Base-by-base conservation (phyloP, 306 rosid genomes). In the Urtica urens region DNA sequence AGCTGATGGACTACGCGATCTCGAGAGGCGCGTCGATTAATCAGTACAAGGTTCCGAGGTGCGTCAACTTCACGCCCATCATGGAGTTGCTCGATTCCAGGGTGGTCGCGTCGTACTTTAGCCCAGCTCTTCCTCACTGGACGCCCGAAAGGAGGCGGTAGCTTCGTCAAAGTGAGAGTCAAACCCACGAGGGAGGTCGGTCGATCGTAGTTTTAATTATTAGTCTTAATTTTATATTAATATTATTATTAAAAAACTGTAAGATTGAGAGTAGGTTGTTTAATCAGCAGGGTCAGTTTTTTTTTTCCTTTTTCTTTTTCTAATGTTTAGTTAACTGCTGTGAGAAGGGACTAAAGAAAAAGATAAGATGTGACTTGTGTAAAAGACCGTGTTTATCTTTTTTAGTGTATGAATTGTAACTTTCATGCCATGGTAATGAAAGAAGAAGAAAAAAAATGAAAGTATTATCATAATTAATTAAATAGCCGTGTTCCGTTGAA, bases 1-100 rank as follows among this genome's bases (percentile, higher is more conserved):
- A 76, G 57, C 14, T 76, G 35, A 76, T 76, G 82, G 82, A 76
- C 53, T 76, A 76, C 58, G 82, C 82, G 2, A 76, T 76, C 28
- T 76, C 82, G 0, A 50, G 82, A 42, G 82, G 82, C 38, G 82
- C 82, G 53, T 75, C 81, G 2, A 75, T 75, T 21, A 75, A 75
- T 19, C 81, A 75, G 66, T 75, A 75, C 1, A 76, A 76, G 69
- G 82, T 76, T 16, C 82, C 82, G 25, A 31, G 82, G 70, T 76
- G 82, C 24, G 82, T 76, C 46, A 76, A 76, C n/a, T 72, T 76
- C 21, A 76, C 82, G 3, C 82, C 82, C 9, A 72, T 76, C 0
- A 60, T 68, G 78, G 82, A 76, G 71, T 62, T 76, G 5, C 46
- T 76, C 35, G 78, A 76, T 42, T 76, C 78, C 0, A 66, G 82